Percentiles rank a stretch among this genome's conserved stretches.
Evolutionary conservation across 2,329 filamentous ascomycete species (phyloP).

Genomic region (Fusarium armeniacum): DNA sequence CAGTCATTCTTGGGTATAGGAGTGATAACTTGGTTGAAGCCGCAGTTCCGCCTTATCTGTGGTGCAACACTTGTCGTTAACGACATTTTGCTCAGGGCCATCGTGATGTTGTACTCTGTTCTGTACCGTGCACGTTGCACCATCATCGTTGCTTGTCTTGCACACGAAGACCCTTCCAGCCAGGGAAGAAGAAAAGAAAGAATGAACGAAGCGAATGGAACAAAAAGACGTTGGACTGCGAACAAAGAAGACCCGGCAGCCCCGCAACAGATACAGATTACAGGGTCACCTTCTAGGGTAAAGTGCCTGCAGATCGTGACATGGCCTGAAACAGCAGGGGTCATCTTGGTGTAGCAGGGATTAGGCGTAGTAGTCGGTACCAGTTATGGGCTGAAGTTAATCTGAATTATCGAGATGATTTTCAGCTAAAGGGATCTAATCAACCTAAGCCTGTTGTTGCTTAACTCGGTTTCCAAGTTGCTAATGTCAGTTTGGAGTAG

Average conservation of each 20-base stretch:
- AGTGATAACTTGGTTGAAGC: constrained; percentile 1
- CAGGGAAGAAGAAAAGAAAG: constrained; percentile 7
- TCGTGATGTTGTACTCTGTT: not conserved
- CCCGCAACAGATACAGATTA: constrained; percentile 45
- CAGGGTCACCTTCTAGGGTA: constrained; percentile 41
- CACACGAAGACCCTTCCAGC: constrained; percentile 2
- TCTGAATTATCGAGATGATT: constrained; percentile 16
- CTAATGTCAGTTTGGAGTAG: not conserved
- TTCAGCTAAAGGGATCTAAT: not conserved
- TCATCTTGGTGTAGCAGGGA: constrained; percentile 20
- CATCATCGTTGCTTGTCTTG: constrained; percentile 25
- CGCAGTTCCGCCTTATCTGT: constrained; percentile 17
- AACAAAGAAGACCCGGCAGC: constrained; percentile 18
- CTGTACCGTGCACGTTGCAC: constrained; percentile 18
- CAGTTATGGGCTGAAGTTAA: constrained; percentile 24
- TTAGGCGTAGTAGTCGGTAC: not conserved
- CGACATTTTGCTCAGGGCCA: constrained; percentile 19
- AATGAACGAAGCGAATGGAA: constrained; percentile 15
- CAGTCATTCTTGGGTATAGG: constrained; percentile 6
- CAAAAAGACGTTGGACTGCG: constrained; percentile 8
- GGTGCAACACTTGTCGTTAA: constrained; percentile 7
- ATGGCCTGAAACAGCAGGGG: constrained; percentile 36
- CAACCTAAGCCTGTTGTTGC: constrained; percentile 4
- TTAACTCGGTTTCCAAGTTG: constrained; percentile 4
- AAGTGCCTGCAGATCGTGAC: constrained; percentile 43